These are phyloP conservation scores for Pyrrhoderma noxium DNA, from an alignment of 1,284 basidiomycete species.

Conservation along the genomic window DNA sequence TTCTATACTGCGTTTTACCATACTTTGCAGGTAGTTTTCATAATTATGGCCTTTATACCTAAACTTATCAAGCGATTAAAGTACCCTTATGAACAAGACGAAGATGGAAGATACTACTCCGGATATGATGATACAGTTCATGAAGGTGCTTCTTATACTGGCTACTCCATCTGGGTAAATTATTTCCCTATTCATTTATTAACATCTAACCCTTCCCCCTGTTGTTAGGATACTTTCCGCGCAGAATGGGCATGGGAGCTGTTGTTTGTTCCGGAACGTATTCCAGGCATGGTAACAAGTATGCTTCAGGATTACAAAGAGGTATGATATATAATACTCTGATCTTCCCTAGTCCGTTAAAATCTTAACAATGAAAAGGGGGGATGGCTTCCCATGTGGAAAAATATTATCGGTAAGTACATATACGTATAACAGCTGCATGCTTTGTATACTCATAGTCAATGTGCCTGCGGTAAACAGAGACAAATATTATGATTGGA, in stretches of 20 bases:
- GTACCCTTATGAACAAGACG: constrained; percentile 77
- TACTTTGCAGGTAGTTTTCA: constrained; percentile 46
- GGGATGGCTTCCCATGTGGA: constrained; percentile 89
- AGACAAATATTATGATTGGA: constrained; percentile 73
- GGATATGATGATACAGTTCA: constrained; percentile 64
- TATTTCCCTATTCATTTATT: constrained; percentile 3
- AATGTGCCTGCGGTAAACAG: constrained; percentile 26
- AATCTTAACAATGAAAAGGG: constrained; percentile 41
- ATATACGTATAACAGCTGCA: background rate
- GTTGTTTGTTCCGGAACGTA: constrained; percentile 66
- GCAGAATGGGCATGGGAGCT: constrained; percentile 77
- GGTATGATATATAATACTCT: constrained; percentile 31
- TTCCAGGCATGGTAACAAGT: constrained; percentile 69
- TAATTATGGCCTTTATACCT: background rate
- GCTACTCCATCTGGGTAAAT: constrained; percentile 76
- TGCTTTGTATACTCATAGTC: background rate
- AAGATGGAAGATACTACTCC: constrained; percentile 68
- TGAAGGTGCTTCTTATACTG: constrained; percentile 62
- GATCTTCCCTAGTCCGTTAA: background rate
- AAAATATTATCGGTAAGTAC: constrained; percentile 65
- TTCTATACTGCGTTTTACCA: constrained; percentile 70
- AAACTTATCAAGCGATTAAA: constrained; percentile 28
- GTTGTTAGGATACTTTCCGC: constrained; percentile 62
- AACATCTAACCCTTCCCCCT: background rate
- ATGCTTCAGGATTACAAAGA: constrained; percentile 76